Evolutionary conservation across 495 filamentous ascomycete genomes (phyloP).

Genomic region (Podospora conica): DNA sequence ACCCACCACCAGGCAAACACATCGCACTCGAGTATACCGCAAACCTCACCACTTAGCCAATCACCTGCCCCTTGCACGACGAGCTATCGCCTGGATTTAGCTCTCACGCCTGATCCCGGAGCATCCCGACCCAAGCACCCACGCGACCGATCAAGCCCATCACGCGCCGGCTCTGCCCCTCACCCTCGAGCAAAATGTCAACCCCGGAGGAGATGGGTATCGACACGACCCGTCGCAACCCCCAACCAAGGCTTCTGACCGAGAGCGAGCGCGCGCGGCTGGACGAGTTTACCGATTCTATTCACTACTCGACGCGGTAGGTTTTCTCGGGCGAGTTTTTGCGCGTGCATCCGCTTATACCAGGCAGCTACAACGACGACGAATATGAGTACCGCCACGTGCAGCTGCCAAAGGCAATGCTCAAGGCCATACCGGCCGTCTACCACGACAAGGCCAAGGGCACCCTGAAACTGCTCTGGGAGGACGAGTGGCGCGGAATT

Average conservation of each 20-base stretch:
- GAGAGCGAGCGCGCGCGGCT: constrained; percentile 74
- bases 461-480: constrained; percentile 92
- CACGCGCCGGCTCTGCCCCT: not conserved
- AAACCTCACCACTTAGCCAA: not conserved
- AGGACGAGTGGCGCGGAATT: constrained; percentile 94
- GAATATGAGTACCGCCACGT: constrained; percentile 94
- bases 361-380: constrained; percentile 71
- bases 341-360: constrained; percentile 7
- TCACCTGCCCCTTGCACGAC: not conserved
- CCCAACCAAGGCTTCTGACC: constrained; percentile 70
- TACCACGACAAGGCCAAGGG: constrained; percentile 89
- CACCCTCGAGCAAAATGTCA: constrained; percentile 14
- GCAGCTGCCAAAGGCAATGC: constrained; percentile 93
- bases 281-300: constrained; percentile 84
- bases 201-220: constrained; percentile 51
- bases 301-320: constrained; percentile 93
- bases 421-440: constrained; percentile 91
- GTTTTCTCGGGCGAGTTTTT: constrained; percentile 13
- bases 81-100: not conserved
- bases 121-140: not conserved
- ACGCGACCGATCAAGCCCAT: not conserved
- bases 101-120: not conserved
- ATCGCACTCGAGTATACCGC: not conserved
- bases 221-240: constrained; percentile 76
- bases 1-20: not conserved